These are phyloP conservation scores for Aspergillus quadricinctus DNA, from an alignment of 2,329 filamentous ascomycete species.

Conservation along the genomic window DNA sequence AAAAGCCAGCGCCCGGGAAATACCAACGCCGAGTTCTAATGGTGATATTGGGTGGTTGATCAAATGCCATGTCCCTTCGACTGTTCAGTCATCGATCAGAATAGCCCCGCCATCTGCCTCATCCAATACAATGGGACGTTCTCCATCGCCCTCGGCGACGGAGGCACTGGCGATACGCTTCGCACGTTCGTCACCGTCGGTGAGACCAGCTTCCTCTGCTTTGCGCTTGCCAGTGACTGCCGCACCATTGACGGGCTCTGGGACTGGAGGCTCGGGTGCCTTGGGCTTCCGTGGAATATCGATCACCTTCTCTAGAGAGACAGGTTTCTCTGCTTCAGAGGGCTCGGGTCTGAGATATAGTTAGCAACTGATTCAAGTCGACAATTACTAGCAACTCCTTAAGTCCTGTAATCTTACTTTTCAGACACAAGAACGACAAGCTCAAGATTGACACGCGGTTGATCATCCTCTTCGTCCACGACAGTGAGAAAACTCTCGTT, in stretches of 20 bases:
- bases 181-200: slow-evolving; percentile 38
- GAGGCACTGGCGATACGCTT: slow-evolving; percentile 34
- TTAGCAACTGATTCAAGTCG: slow-evolving; percentile 9
- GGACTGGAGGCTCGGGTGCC: slow-evolving; percentile 24
- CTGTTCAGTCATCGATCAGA: slow-evolving; percentile 57
- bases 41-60: background rate
- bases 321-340: slow-evolving; percentile 35
- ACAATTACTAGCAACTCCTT: background rate
- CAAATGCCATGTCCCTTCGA: background rate
- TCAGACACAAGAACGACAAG: slow-evolving; percentile 46
- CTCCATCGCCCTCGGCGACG: slow-evolving; percentile 39
- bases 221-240: slow-evolving; percentile 38
- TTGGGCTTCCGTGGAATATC: slow-evolving; percentile 48
- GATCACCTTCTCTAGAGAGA: slow-evolving; percentile 37
- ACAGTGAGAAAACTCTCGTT: slow-evolving; percentile 74
- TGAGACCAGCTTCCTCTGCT: slow-evolving; percentile 38
- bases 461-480: slow-evolving; percentile 68
- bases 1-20: background rate
- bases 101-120: slow-evolving; percentile 57
- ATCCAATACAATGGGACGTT: slow-evolving; percentile 44
- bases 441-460: slow-evolving; percentile 72
- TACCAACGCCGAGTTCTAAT: background rate
- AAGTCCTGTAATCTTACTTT: slow-evolving; percentile 19
- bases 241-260: slow-evolving; percentile 26
- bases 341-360: slow-evolving; percentile 20